Evolutionary conservation across 495 filamentous ascomycete genomes (phyloP), one percentile per base, ranked within the genome.

Genomic region (Aspergillus ostianus): DNA sequence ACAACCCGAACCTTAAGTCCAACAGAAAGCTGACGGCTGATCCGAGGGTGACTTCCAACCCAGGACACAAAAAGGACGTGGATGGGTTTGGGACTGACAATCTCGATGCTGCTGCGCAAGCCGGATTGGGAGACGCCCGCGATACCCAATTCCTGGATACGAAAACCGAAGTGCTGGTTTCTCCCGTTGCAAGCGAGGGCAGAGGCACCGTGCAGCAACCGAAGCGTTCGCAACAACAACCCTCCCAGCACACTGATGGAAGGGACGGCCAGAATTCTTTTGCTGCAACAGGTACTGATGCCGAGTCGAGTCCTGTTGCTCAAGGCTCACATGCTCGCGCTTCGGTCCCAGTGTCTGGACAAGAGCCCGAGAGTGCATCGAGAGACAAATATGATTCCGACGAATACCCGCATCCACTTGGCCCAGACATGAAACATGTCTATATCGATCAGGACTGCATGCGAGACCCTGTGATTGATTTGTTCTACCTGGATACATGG

Each of bases 401-500:
- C 51, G 78, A 74, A 64, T 71, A 77, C 50, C 60, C 79, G 13
- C 84, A 86, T 62, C 84, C 87, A 6, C 72, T 88, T 2, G 71
- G 86, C 3, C 78, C 85, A 6, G 88, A 93, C 44, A 80, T 96
- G 65, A 83, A 84, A 50, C 84, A 82, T 36, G 82, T 87, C 8
- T 73, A 80, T 30, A 75, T 91, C 18, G 82, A 84, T 55, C 80
- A 82, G 46, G 85, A 91, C 59, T 90, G 89, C 70, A 91, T 91
- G 84, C 77, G 72, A 17, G 94, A 98, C 69, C 94, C 95, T 0
- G 78, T 98, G 27, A 87, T 87, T 61, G 84, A 93, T 58, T 71
- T 77, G 2, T 98, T 97, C 75, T 93, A 88, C 67, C 83, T 92
- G 48, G 91, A 96, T 62, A 87, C 88, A 1, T 98, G 94, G 94